Percentiles rank a stretch among this genome's conserved stretches.
These are phyloP conservation scores for Fusarium gaditjirri DNA, from an alignment of 2,329 filamentous ascomycete genomes.

Conservation along the genomic window DNA sequence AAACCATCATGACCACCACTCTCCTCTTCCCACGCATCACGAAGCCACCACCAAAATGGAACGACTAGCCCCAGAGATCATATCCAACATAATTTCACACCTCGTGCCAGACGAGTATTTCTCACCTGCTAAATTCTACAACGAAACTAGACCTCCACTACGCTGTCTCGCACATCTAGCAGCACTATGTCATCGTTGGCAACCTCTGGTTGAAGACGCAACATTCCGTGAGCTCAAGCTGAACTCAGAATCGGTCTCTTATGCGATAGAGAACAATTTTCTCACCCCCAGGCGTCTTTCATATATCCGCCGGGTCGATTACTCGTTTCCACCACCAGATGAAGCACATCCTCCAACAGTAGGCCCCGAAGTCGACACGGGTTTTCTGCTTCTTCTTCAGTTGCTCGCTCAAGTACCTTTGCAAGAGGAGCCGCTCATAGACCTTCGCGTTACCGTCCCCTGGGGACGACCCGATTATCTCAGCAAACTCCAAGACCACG, in stretches of 20 bases:
- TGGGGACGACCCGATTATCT: background rate
- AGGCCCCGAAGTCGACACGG: background rate
- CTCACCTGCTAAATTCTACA: background rate
- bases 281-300: background rate
- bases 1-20: background rate
- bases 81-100: background rate
- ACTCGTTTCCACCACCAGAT: background rate
- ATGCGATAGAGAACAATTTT: background rate
- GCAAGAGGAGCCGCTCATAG: background rate
- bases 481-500: background rate
- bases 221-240: background rate
- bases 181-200: background rate
- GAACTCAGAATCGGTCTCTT: background rate
- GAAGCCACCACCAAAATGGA: background rate
- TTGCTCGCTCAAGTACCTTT: background rate
- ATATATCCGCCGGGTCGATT: background rate
- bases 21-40: too few species aligned
- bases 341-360: background rate
- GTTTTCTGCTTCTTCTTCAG: background rate
- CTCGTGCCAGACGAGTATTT: background rate
- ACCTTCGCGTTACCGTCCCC: background rate
- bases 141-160: background rate
- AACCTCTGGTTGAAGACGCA: background rate
- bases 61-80: background rate
- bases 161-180: background rate